Percentiles rank a stretch among this genome's conserved stretches.
Conservation (phyloP, 176 grass and related monocot species). For the Dendrocalamus sinicus region DNA sequence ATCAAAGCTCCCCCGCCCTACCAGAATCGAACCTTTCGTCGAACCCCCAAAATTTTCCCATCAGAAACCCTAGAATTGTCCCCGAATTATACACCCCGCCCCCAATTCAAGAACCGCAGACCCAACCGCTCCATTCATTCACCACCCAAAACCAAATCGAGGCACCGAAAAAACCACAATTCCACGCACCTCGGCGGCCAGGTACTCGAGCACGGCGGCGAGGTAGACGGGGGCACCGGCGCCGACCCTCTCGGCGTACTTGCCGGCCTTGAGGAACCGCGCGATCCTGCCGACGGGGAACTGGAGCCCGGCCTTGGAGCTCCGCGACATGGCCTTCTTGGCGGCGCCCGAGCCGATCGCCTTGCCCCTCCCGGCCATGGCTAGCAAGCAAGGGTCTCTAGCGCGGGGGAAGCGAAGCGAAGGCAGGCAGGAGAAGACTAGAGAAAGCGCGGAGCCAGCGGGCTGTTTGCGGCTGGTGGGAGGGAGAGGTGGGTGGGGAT, state of each 20-base stretch:
- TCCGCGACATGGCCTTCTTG: slow-evolving; percentile 87
- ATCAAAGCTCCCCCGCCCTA: accelerated
- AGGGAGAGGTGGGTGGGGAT: not conserved
- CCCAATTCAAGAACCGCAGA: not conserved
- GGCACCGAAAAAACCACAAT: not conserved
- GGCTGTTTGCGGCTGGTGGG: not conserved
- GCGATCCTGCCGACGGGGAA: slow-evolving; percentile 96
- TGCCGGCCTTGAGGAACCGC: slow-evolving; percentile 90
- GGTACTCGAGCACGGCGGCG: slow-evolving; percentile 95
- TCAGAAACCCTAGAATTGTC: not conserved
- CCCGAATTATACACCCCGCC: not conserved
- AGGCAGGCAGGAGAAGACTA: not conserved
- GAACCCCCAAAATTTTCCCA: not conserved
- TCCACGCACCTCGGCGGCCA: slow-evolving; percentile 72
- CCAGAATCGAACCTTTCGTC: not conserved
- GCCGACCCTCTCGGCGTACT: slow-evolving; percentile 97
- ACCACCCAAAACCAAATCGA: not conserved
- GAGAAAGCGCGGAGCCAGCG: not conserved
- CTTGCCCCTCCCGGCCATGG: slow-evolving; percentile 95
- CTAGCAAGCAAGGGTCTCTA: not conserved
- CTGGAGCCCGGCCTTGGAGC: slow-evolving; percentile 97
- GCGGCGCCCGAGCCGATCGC: slow-evolving; percentile 76
- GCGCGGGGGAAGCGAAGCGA: not conserved
- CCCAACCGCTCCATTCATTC: not conserved
- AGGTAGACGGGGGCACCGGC: slow-evolving; percentile 95